A percentile compares a stretch with the other conserved stretches of the same genome.
Evolutionary conservation across 345 rosid genomes (phyloP).

Genomic region (Aegle marmelos): DNA sequence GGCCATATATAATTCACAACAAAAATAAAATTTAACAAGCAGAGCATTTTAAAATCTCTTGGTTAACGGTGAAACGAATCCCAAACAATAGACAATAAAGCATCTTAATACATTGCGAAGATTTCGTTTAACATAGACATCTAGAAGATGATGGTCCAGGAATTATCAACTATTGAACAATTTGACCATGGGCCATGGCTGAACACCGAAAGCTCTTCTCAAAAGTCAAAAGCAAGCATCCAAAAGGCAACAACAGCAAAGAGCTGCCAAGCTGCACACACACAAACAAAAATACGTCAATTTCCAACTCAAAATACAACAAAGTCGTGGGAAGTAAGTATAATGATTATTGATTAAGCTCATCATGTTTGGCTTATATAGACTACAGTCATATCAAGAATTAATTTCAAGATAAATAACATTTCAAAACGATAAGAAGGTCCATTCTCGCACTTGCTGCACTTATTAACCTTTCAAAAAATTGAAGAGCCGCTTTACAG

Average conservation of each 20-base stretch:
- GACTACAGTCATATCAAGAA: no score
- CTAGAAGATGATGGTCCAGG: not conserved
- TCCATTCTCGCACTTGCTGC: no score
- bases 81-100: not conserved
- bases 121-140: not conserved
- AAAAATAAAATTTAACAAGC: no score
- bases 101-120: not conserved
- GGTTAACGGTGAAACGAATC: not conserved
- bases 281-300: not conserved
- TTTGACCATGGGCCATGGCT: constrained; percentile 1
- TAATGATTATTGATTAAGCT: not conserved
- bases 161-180: not conserved
- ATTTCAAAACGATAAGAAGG: no score
- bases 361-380: not conserved
- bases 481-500: no score
- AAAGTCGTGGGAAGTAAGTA: not conserved
- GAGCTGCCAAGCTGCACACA: constrained; percentile 60
- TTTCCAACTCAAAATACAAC: not conserved
- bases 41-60: not conserved
- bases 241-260: constrained; percentile 73
- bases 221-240: constrained; percentile 60
- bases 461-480: not conserved
- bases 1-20: no score
- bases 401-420: no score
- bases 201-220: constrained; percentile 14